Base-by-base conservation (phyloP, 257 asterid species). In the Perilla frutescens region DNA sequence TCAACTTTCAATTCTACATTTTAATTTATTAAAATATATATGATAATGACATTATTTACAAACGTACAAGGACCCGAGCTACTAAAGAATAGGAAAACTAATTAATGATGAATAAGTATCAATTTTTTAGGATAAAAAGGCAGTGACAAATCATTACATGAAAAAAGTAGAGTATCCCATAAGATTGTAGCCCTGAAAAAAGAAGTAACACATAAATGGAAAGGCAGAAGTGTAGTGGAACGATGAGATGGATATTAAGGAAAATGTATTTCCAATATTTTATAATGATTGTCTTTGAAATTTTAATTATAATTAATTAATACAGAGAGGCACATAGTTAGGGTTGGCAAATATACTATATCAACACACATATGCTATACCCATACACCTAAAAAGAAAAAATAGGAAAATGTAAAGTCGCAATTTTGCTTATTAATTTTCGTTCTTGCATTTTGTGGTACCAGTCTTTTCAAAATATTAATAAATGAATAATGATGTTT, bases 291-390 rank as follows among this genome's bases (percentile, higher is more conserved):
- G 48, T 75, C 13, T 44, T 44, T 44, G 3, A 44, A 68, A 67
- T 44, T 44, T 44, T 1, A 44, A 68, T 71, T 39, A 66, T 65
- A 63, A 69, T 34, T n/a, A 34, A 50, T 7, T 7, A 41, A 43
- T 55, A 75, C 26, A 76, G 40, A 58, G 47, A 20, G 26, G 26
- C 26, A 20, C 26, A 20, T 20, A 20, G 26, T 20, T 20, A 20
- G 71, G 84, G 77, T 84, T 73, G 84, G 81, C 74, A 71, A 63
- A 82, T 73, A 78, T 69, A 78, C 55, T 81, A 81, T 68, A 20
- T 20, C 26, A 20, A 20, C 26, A 20, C 26, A 20, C 26, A 20
- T 1, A 20, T 20, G 26, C 26, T 20, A 20, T 20, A 20, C 26
- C 26, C 26, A 20, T 20, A 20, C 26, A 20, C 26, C 26, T 20